Percentiles rank a stretch among this genome's conserved stretches.
Evolutionary conservation across 306 rosid genomes (phyloP).

Genomic region (Malus orientalis): DNA sequence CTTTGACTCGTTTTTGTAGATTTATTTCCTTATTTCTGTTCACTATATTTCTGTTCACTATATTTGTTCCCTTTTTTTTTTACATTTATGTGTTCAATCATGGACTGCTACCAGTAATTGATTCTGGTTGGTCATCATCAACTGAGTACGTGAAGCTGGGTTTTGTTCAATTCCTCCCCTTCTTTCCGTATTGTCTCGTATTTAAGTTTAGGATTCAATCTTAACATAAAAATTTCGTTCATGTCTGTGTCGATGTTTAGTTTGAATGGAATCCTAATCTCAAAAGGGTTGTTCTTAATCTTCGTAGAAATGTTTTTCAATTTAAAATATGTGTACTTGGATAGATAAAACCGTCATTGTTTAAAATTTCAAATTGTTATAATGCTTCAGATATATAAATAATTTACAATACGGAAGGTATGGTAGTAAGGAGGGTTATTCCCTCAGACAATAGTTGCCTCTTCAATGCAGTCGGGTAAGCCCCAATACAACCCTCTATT

Average conservation of each 20-base stretch:
- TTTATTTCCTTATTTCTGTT: background rate
- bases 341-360: background rate
- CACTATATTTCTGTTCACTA: background rate
- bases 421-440: slow-evolving; percentile 66
- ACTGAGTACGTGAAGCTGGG: background rate
- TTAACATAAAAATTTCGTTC: background rate
- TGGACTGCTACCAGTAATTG: background rate
- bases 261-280: background rate
- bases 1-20: background rate
- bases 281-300: background rate
- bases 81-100: background rate
- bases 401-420: slow-evolving; percentile 56
- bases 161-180: background rate
- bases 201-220: background rate
- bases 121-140: background rate
- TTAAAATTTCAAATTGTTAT: background rate
- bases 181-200: background rate
- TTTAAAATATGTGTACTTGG: background rate
- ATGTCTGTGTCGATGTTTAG: too few relatives aligned
- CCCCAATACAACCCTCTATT: background rate
- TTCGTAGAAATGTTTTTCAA: too few relatives aligned
- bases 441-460: slow-evolving; percentile 91
- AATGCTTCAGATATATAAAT: slow-evolving; percentile 23
- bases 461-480: slow-evolving; percentile 94
- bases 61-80: too few relatives aligned